Conservation (phyloP, 768 basidiomycete genomes). For the Butyriboletus loyo region DNA sequence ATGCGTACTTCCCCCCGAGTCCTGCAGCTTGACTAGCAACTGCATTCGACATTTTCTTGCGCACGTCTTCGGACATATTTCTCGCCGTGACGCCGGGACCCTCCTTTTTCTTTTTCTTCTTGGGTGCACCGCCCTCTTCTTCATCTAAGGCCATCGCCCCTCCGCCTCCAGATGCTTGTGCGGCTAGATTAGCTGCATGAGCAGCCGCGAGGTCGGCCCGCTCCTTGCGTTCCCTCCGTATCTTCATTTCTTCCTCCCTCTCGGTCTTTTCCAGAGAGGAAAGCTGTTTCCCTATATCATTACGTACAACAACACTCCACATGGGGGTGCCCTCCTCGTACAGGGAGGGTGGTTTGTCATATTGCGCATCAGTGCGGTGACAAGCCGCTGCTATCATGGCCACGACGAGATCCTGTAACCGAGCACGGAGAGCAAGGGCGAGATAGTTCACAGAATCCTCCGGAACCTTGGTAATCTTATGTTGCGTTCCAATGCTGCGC, state of each 20-base stretch:
- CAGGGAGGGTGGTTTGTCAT: constrained; percentile 60
- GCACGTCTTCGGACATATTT: constrained; percentile 89
- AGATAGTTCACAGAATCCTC: constrained; percentile 77
- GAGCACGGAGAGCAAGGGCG: constrained; percentile 72
- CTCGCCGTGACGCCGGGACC: constrained; percentile 80
- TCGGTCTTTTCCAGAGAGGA: constrained; percentile 73
- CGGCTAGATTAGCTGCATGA: constrained; percentile 60
- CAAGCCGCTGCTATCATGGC: constrained; percentile 65
- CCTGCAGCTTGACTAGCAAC: constrained; percentile 90
- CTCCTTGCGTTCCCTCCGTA: constrained; percentile 76
- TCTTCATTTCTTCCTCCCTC: constrained; percentile 76
- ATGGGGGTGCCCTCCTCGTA: constrained; percentile 71
- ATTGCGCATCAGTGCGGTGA: constrained; percentile 71
- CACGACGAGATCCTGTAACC: constrained; percentile 66
- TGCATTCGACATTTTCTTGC: constrained; percentile 89
- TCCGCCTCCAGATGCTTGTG: constrained; percentile 44
- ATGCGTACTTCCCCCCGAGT: constrained; percentile 75
- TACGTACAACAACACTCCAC: constrained; percentile 79
- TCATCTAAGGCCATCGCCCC: constrained; percentile 35
- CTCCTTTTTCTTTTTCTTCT: constrained; percentile 79
- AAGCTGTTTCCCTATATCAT: constrained; percentile 77
- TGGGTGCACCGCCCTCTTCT: constrained; percentile 59
- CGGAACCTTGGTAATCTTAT: constrained; percentile 65
- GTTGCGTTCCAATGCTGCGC: constrained; percentile 60
- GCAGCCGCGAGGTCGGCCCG: constrained; percentile 70